phyloP scores from a whole-genome alignment of 331 rosid species.

The Prunus yedoensis region DNA sequence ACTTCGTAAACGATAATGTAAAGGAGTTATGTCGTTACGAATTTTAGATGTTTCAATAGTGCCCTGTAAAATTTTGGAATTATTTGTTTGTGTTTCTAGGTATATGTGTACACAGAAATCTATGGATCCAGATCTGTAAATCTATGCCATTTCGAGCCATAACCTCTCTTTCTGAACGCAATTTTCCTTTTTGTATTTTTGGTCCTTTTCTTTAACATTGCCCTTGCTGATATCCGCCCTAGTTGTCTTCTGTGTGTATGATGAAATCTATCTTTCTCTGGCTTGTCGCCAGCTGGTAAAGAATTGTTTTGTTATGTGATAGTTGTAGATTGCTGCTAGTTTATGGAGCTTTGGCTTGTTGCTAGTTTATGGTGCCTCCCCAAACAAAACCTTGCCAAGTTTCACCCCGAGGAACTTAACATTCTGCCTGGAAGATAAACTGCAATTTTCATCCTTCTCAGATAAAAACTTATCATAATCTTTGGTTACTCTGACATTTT shows the following conservation, averaged over 20 bases:
- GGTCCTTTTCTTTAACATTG: background rate
- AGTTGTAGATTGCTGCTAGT: background rate
- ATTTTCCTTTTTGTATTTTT: background rate
- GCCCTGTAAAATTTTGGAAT: background rate
- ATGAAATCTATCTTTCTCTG: background rate
- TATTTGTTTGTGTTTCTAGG: background rate
- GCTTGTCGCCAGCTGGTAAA: background rate
- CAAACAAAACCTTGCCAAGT: background rate
- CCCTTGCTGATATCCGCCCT: no score
- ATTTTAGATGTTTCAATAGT: background rate
- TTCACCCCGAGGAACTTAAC: background rate
- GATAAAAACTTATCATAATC: background rate
- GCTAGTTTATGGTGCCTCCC: background rate
- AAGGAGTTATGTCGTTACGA: background rate
- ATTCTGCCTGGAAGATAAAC: background rate
- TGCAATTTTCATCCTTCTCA: background rate
- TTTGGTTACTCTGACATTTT: background rate
- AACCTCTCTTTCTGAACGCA: background rate
- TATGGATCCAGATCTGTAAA: no score
- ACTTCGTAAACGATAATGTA: background rate
- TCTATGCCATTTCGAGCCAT: slow-evolving; percentile 4
- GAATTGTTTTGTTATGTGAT: no score
- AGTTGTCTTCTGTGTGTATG: background rate
- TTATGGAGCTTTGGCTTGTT: background rate
- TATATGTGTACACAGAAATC: background rate